Base-by-base conservation (phyloP, 176 grass and related monocot species). In the Eragrostis curvula region DNA sequence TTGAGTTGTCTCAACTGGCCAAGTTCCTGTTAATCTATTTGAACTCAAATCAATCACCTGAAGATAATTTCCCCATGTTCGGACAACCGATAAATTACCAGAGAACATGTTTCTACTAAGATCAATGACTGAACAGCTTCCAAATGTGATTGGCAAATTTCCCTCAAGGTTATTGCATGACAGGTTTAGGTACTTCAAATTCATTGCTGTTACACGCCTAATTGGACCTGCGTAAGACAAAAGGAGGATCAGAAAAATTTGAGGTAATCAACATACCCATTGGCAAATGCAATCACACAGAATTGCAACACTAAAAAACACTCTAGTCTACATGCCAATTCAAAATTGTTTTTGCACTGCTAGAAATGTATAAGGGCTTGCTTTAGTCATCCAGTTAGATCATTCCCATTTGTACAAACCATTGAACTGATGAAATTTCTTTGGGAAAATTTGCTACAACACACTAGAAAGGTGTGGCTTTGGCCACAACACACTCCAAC, bases 61-160 rank as follows among this genome's bases (percentile, higher is more conserved):
- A 58, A 90, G 62, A 78, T 93, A 94, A 85, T 93, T 92, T 85
- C 96, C 96, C 96, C 96, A 98, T 46, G 88, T 95, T 45, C 75
- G 73, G 66, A 89, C 81, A 71, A 84, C 56, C 17, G 96, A 98
- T 75, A 95, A 80, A 82, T 95, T 98, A 39, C 96, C 96, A 20
- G 81, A 87, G 50, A 98, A 81, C 85, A 82, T 86, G 89, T 98
- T 98, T 77, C 83, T 73, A 67, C 92, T 95, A 60, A 98, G 70
- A 88, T 98, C 92, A 79, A 98, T 40, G 29, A 95, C 47, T 83
- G 92, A 83, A 88, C 92, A 95, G 74, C 92, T 91, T 69, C 92
- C 96, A 70, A 93, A 87, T 25, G 88, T 92, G 83, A 98, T 89
- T 17, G 96, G 96, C 73, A 98, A 87, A 63, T 67, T 89, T 69